Evolutionary conservation across 805 yeast species (phyloP).

Genomic region (Debaryomyces tyrocola): DNA sequence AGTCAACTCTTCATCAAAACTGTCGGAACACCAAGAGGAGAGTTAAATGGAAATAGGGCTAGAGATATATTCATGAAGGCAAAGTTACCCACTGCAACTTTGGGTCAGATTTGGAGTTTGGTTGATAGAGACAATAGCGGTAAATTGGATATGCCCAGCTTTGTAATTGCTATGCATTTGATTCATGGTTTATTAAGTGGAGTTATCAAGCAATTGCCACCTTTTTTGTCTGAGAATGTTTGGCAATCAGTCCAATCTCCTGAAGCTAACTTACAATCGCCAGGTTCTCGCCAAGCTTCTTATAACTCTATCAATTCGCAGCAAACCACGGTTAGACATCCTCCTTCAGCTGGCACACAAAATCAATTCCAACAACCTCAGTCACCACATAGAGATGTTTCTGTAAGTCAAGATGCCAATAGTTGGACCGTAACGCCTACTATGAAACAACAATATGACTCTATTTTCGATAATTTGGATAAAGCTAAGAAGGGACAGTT

Average conservation of each 20-base stretch:
- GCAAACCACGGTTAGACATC: conserved; percentile 34
- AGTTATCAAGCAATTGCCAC: conserved; percentile 55
- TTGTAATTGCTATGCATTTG: conserved; percentile 91
- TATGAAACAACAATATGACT: conserved; percentile 75
- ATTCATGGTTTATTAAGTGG: conserved; percentile 80
- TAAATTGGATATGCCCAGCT: conserved; percentile 67
- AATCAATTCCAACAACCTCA: conserved; percentile 3
- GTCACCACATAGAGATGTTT: conserved; percentile 6
- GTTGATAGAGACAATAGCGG: conserved; percentile 81
- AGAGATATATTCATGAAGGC: conserved; percentile 88
- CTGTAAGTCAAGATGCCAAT: conserved; percentile 17
- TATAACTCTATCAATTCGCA: conserved; percentile 33
- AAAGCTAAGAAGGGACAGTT: conserved; percentile 59
- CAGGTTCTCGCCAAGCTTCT: conserved; percentile 26
- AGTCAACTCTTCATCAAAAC: conserved; percentile 74
- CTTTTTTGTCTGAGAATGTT: conserved; percentile 38
- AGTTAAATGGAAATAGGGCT: conserved; percentile 78
- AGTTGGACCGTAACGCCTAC: conserved; percentile 72
- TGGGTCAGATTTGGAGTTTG: conserved; percentile 87
- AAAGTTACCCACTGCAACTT: conserved; percentile 67
- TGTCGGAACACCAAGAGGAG: conserved; percentile 50
- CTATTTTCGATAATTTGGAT: conserved; percentile 78
- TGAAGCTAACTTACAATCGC: conserved; percentile 2
- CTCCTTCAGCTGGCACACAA: conserved; percentile 9
- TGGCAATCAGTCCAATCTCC: conserved; percentile 34